A percentile compares a stretch with the other conserved stretches of the same genome.
phyloP scores from a whole-genome alignment of 139 green algal genomes.

The Nannochloris sp. region DNA sequence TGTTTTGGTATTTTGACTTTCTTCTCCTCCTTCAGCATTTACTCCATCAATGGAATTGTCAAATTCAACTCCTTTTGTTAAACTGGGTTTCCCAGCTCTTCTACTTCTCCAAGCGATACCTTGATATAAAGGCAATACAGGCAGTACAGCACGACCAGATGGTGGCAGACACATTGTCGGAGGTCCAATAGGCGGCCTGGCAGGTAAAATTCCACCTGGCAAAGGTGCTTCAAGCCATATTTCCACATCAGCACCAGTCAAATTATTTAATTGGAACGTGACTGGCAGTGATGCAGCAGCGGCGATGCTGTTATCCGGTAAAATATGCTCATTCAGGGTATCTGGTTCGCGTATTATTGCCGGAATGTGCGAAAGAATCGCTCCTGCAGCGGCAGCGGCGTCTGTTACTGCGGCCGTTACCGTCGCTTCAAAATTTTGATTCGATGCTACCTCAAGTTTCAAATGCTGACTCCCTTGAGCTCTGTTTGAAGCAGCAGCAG shows the following conservation, averaged over 20 bases:
- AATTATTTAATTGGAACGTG: conserved; percentile 28
- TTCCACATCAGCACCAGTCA: conserved; percentile 18
- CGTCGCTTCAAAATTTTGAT: conserved; percentile 39
- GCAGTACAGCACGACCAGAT: conserved; percentile 8
- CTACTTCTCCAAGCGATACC: no score
- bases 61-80: no score
- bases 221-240: conserved; percentile 10
- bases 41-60: no score
- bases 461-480: neutral
- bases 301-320: neutral
- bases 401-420: conserved; percentile 14
- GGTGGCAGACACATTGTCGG: conserved; percentile 6
- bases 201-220: neutral
- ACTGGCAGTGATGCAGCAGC: conserved; percentile 1
- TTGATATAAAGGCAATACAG: no score
- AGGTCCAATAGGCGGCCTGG: neutral
- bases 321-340: no score
- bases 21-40: no score
- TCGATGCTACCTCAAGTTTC: neutral
- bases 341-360: neutral
- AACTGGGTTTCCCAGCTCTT: no score
- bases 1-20: no score
- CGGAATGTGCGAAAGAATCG: neutral
- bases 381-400: neutral
- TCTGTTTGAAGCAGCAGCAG: neutral